phyloP scores from a whole-genome alignment of 75 land plant species.

The Pseudotsuga menziesii region DNA sequence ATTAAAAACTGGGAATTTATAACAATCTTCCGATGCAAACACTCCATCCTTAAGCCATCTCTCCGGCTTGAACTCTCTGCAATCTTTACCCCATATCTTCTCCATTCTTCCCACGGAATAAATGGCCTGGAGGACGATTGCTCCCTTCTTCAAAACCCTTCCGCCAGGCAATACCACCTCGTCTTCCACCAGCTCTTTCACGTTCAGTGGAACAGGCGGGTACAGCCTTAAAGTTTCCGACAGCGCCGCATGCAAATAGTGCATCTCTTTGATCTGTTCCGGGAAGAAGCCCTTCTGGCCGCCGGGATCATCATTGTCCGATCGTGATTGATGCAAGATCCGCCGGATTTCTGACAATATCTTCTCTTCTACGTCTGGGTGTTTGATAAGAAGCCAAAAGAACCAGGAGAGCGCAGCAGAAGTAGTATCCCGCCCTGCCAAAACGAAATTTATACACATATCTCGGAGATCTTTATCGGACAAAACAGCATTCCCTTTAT shows the following conservation, averaged over 20 bases:
- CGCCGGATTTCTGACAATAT: constrained; percentile 5
- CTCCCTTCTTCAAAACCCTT: constrained; percentile 47
- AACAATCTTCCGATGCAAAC: constrained; percentile 44
- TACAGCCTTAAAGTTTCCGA: constrained; percentile 80
- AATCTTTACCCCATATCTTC: constrained; percentile 72
- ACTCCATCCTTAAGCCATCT: constrained; percentile 62
- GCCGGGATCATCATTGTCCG: too few species aligned
- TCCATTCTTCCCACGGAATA: constrained; percentile 80
- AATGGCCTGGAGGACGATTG: constrained; percentile 43
- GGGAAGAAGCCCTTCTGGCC: neutral
- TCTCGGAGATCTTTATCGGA: too few species aligned
- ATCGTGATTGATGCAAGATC: too few species aligned
- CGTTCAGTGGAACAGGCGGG: constrained; percentile 34
- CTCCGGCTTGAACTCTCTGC: constrained; percentile 60
- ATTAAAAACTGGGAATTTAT: constrained; percentile 67
- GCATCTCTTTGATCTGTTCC: constrained; percentile 59
- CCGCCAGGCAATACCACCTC: constrained; percentile 53
- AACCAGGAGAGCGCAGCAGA: constrained; percentile 13
- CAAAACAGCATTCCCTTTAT: too few species aligned
- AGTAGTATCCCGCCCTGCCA: constrained; percentile 57
- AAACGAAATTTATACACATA: too few species aligned
- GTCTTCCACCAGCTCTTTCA: too few species aligned
- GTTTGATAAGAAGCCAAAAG: neutral
- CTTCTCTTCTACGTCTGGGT: constrained; percentile 48
- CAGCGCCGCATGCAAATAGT: constrained; percentile 79